These are phyloP conservation scores for Leishmania guyanensis DNA, from an alignment of 208 protist species.

Conservation along the genomic window DNA sequence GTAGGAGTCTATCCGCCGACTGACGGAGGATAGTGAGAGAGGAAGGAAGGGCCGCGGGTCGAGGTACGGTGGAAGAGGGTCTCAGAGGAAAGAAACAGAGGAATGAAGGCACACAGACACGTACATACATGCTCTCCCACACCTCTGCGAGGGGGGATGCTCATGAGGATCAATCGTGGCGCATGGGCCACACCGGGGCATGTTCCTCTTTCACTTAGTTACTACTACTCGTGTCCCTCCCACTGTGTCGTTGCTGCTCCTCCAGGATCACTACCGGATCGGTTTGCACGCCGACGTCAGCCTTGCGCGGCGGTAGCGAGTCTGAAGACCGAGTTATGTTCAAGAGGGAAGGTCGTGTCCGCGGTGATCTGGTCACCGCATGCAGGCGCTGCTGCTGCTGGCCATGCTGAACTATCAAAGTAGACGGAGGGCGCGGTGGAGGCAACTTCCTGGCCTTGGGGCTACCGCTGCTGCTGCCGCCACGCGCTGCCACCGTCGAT, in stretches of 20 bases:
- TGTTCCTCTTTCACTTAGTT: background rate
- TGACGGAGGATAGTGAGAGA: background rate
- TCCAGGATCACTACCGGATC: slow-evolving; percentile 65
- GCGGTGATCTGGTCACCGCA: background rate
- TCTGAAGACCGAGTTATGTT: background rate
- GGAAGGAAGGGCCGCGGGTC: background rate
- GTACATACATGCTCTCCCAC: background rate
- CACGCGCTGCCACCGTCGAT: slow-evolving; percentile 13
- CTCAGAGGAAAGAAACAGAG: background rate
- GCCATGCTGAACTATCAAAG: background rate
- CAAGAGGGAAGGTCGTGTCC: background rate
- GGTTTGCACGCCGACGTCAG: slow-evolving; percentile 59
- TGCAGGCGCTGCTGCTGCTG: slow-evolving; percentile 5
- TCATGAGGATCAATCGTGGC: background rate
- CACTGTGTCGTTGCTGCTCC: slow-evolving; percentile 1
- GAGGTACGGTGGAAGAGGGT: background rate
- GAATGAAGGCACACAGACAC: background rate
- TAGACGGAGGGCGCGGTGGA: background rate
- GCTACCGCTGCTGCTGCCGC: background rate
- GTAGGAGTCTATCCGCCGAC: background rate
- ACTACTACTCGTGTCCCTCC: background rate
- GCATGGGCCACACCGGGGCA: background rate
- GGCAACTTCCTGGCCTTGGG: no score
- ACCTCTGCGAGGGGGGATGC: background rate
- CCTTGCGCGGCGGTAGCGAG: slow-evolving; percentile 8